phyloP scores from a whole-genome alignment of 2,329 filamentous ascomycete species.

The Akanthomyces dipterigenus region DNA sequence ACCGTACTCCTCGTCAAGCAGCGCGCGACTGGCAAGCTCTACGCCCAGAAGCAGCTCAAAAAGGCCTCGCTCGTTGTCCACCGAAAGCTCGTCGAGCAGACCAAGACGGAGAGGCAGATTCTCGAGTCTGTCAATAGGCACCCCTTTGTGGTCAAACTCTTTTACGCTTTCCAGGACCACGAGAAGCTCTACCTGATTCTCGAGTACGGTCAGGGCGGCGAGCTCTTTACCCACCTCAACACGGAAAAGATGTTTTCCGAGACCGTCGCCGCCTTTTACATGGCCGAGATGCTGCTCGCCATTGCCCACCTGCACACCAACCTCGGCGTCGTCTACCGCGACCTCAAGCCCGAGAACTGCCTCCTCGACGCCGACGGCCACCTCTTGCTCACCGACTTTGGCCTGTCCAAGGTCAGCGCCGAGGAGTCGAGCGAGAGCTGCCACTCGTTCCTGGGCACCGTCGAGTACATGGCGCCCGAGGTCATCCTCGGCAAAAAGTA shows the following conservation, averaged over 20 bases:
- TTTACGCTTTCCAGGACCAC: constrained; percentile 96
- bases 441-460: constrained; percentile 86
- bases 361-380: constrained; percentile 88
- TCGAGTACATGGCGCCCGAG: constrained; percentile 99
- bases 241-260: constrained; percentile 95
- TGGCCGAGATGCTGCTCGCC: constrained; percentile 95
- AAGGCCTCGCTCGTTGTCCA: constrained; percentile 94
- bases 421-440: constrained; percentile 54
- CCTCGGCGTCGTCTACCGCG: constrained; percentile 90
- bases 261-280: constrained; percentile 87
- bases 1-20: constrained; percentile 94
- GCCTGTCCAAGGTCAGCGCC: constrained; percentile 87
- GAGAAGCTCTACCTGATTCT: constrained; percentile 97
- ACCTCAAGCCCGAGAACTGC: constrained; percentile 97
- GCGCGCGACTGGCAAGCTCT: constrained; percentile 76
- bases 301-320: constrained; percentile 88
- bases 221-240: constrained; percentile 90
- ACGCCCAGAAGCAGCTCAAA: constrained; percentile 97
- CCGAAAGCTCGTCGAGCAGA: constrained; percentile 94
- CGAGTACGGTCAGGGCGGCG: constrained; percentile 94
- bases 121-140: constrained; percentile 94
- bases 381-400: constrained; percentile 91
- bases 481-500: constrained; percentile 84
- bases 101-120: constrained; percentile 91
- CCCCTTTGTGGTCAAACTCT: constrained; percentile 96